Percentiles rank a stretch among this genome's conserved stretches.
Evolutionary conservation across 257 asterid genomes (phyloP).

Genomic region (Nicotiana noctiflora): DNA sequence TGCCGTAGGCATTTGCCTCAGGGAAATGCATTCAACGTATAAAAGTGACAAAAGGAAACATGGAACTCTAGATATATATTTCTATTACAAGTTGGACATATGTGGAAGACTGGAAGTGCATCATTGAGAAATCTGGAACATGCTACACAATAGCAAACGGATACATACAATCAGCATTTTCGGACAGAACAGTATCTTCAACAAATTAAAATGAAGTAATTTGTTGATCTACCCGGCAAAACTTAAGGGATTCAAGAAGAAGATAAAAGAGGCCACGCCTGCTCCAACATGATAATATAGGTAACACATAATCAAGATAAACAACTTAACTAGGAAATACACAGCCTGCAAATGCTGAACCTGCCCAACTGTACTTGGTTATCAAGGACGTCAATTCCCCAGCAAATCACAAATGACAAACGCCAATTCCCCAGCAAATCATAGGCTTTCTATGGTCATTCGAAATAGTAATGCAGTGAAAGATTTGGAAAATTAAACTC

Average conservation of each 20-base stretch:
- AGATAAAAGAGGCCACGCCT: background rate
- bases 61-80: background rate
- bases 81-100: background rate
- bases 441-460: background rate
- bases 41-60: background rate
- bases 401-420: too few species aligned
- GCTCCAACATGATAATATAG: background rate
- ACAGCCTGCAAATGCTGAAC: background rate
- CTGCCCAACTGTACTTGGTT: background rate
- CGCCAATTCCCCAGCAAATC: background rate
- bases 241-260: background rate
- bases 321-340: background rate
- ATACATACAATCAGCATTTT: background rate
- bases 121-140: background rate
- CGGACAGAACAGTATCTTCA: background rate
- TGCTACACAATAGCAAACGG: background rate
- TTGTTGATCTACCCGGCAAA: background rate
- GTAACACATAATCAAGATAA: background rate
- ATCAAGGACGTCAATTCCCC: background rate
- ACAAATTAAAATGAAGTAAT: background rate
- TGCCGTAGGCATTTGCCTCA: background rate
- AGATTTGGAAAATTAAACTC: background rate
- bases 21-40: background rate
- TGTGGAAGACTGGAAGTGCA: background rate
- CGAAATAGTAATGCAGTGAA: background rate